Base-by-base conservation (phyloP, 495 filamentous ascomycete genomes). In the Podospora appendiculata region DNA sequence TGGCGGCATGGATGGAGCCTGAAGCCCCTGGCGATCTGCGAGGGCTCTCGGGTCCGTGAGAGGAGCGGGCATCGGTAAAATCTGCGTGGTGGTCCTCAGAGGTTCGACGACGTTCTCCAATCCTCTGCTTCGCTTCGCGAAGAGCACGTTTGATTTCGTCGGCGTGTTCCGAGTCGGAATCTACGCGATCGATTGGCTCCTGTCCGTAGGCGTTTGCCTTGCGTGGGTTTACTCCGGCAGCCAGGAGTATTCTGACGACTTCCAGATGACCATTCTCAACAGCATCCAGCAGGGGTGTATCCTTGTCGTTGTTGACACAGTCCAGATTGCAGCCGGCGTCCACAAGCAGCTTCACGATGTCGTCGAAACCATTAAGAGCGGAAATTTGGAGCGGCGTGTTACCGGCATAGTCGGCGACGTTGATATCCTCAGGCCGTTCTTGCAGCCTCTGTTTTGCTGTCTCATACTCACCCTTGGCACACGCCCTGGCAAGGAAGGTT, bases 301-400 rank as follows among this genome's bases (percentile, higher is more conserved):
- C 93, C 62, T 86, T 86, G 59, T 95, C 88, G 45, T 90, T 86
- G 61, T 88, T 89, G 46, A 79, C 73, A 46, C 78, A 79, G 56
- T 96, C 85, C 12, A 89, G 80, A 49, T 89, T 84, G 67, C 90
- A 95, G 25, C 89, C 88, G 47, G 86, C 81, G 7, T 85, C 77
- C 50, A 97, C 76, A 10, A 98, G 76, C 43, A 89, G 78, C 62
- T 88, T 80, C 16, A 93, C 93, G 50, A 96, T 87, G 38, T 89
- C 81, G 6, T 79, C 80, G 61, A 83, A 83, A 8, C 93, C 93
- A 56, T 90, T 82, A 13, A 98, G 74, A 45, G 90, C 82, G 5
- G 92, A 89, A 57, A 93, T 89, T 61, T 98, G 93, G 35, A 98
- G 71, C 48, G 93, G 94, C 8, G 90, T 90, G 63, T 97, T 96